Base-by-base conservation (phyloP, 106 monocot species). In the Dioscorea alata region DNA sequence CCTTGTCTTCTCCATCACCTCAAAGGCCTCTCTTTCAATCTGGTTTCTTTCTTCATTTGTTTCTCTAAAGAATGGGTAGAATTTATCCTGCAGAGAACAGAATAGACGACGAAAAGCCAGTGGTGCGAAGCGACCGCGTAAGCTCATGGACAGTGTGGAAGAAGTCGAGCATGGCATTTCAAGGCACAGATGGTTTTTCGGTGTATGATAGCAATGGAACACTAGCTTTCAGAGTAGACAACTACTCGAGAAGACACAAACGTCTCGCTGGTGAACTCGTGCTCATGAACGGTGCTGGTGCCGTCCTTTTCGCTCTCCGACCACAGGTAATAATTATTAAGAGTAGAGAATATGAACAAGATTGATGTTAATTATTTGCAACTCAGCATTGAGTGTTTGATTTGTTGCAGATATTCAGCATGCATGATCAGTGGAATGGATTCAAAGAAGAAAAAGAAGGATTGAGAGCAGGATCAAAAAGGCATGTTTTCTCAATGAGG, bases 111-210 rank as follows among this genome's bases (percentile, higher is more conserved):
- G 24, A 22, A 10, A 57, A 50, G 13, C 57, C 5, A 2, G 57
- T 34, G 12, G 20, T 42, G 8, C 25, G 49, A n/a, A 18, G 60
- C 18, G 17, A 49, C 16, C 59, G 13, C 12, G 48, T 83, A n/a
- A 59, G 76, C 4, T 35, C 63, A 23, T 88, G 76, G 76, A 95
- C 88, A 33, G 91, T 95, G 49, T 95, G 88, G 91, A 91, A 95
- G 81, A 91, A 85, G 67, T 95, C 94, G 4, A 91, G 86, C 85
- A 95, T 91, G 91, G 76, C 75, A 4, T 88, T 91, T 62, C 86
- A 91, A 25, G 94, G 94, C 9, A 84, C 83, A 4, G 94, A 95
- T 48, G 94, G 94, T 14, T 95, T 95, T 81, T 79, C 81, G 5
- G 74, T 88, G 32, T 95, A 79, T 49, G 81, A 91, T 66, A 21